A percentile compares a stretch with the other conserved stretches of the same genome.
These are phyloP conservation scores for Withania somnifera DNA, from an alignment of 305 asterid species.

Conservation along the genomic window DNA sequence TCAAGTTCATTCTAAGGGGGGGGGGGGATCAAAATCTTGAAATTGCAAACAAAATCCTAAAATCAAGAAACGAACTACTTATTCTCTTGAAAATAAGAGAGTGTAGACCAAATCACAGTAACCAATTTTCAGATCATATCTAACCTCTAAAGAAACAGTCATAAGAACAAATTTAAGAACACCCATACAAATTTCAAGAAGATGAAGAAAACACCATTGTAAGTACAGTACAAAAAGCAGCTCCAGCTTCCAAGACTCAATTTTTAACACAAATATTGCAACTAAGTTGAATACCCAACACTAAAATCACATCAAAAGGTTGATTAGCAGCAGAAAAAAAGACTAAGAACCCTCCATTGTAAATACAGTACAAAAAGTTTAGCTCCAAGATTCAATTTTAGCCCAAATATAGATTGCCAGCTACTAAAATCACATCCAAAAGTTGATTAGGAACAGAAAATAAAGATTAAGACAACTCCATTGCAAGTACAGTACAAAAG, in stretches of 20 bases:
- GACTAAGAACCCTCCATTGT: too few species aligned
- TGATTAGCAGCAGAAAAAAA: too few species aligned
- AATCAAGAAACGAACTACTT: conserved; percentile 18
- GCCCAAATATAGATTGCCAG: too few species aligned
- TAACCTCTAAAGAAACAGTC: conserved; percentile 1
- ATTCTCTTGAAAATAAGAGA: conserved; percentile 14
- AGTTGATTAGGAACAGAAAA: too few species aligned
- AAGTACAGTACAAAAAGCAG: not conserved
- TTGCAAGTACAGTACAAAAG: not conserved
- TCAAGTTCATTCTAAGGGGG: not conserved
- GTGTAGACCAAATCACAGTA: conserved; percentile 19
- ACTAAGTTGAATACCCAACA: not conserved
- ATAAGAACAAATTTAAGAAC: conserved; percentile 3
- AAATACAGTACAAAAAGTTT: too few species aligned
- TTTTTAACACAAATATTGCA: not conserved
- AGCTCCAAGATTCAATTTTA: too few species aligned
- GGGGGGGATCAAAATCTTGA: not conserved
- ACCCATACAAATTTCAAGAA: conserved; percentile 7
- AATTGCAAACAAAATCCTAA: not conserved
- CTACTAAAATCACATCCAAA: too few species aligned
- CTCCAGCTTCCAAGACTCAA: too few species aligned
- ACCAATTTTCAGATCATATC: conserved; percentile 5
- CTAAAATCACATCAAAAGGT: conserved; percentile 6
- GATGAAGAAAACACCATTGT: not conserved
- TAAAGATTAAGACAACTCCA: too few species aligned